phyloP scores from a whole-genome alignment of 2,329 filamentous ascomycete genomes.

The Penicillium sumatraense region DNA sequence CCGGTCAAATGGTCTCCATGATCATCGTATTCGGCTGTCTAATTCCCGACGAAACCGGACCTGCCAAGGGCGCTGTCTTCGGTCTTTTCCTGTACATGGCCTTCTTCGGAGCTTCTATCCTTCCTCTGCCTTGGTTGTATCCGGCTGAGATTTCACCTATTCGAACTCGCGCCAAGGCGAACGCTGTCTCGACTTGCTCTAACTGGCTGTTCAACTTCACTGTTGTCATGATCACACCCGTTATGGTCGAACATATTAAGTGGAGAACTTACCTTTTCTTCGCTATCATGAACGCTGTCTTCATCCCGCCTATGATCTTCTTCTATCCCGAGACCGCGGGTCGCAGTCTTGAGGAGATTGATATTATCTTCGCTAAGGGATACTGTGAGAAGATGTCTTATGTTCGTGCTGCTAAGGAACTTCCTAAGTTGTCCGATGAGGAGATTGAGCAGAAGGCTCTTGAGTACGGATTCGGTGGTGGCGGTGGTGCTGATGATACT shows the following conservation, averaged over 20 bases:
- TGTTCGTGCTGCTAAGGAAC: conserved; percentile 36
- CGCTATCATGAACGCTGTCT: conserved; percentile 46
- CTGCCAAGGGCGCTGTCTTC: conserved; percentile 52
- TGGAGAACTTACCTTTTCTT: conserved; percentile 54
- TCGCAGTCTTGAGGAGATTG: conserved; percentile 50
- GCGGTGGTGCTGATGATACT: conserved; percentile 18
- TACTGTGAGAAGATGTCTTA: conserved; percentile 48
- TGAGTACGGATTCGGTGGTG: conserved; percentile 35
- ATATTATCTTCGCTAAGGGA: conserved; percentile 52
- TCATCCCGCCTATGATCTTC: conserved; percentile 59
- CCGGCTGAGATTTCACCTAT: conserved; percentile 59
- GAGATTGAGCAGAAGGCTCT: conserved; percentile 39
- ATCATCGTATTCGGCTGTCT: conserved; percentile 46
- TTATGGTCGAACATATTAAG: conserved; percentile 43
- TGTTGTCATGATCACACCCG: conserved; percentile 55
- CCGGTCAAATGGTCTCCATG: conserved; percentile 46
- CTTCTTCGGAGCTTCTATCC: conserved; percentile 68
- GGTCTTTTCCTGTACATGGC: conserved; percentile 72
- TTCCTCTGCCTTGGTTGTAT: conserved; percentile 65
- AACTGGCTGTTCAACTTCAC: conserved; percentile 64
- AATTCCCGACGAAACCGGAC: conserved; percentile 32
- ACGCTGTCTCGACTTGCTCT: conserved; percentile 57
- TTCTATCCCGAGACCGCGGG: conserved; percentile 59
- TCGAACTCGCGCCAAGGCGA: conserved; percentile 60
- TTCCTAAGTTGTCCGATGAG: conserved; percentile 41